phyloP scores from a whole-genome alignment of 352 stramenopile species.

The Phytophthora chlamydospora region DNA sequence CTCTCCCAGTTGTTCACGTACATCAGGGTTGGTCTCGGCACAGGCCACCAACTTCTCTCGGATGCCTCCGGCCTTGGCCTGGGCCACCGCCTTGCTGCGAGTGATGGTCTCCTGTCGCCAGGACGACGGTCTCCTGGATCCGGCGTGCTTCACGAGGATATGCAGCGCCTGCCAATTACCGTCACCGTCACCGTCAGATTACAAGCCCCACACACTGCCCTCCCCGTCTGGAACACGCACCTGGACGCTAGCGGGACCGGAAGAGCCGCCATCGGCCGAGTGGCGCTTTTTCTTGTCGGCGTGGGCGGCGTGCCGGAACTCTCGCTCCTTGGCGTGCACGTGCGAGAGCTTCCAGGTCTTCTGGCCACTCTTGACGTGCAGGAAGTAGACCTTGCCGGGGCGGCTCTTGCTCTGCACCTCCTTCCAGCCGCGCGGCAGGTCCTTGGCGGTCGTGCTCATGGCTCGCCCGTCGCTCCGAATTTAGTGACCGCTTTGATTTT shows the following conservation, averaged over 20 bases:
- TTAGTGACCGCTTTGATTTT: too few species aligned
- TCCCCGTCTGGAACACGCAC: constrained; percentile 11
- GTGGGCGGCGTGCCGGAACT: constrained; percentile 62
- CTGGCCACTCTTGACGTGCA: constrained; percentile 84
- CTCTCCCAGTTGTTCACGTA: constrained; percentile 26
- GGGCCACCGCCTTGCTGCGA: constrained; percentile 84
- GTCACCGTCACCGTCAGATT: not conserved
- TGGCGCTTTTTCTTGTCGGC: constrained; percentile 38
- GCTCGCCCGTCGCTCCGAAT: not conserved
- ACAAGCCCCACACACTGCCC: not conserved
- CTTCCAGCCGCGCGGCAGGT: constrained; percentile 87
- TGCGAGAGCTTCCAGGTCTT: constrained; percentile 90
- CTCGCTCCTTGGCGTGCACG: constrained; percentile 82
- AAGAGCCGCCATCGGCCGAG: constrained; percentile 18
- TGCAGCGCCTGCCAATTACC: constrained; percentile 61
- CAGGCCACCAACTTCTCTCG: constrained; percentile 81
- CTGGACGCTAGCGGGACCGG: constrained; percentile 54
- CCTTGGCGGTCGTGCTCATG: constrained; percentile 55
- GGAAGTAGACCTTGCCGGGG: constrained; percentile 83
- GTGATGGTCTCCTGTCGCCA: constrained; percentile 91
- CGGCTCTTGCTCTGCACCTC: constrained; percentile 89
- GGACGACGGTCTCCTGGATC: constrained; percentile 80
- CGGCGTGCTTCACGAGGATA: constrained; percentile 90
- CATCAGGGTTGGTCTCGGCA: constrained; percentile 67
- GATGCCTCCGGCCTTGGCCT: constrained; percentile 79